phyloP scores from a whole-genome alignment of 1,139 yeast species.

The Nadsonia starkeyi-henricii region DNA sequence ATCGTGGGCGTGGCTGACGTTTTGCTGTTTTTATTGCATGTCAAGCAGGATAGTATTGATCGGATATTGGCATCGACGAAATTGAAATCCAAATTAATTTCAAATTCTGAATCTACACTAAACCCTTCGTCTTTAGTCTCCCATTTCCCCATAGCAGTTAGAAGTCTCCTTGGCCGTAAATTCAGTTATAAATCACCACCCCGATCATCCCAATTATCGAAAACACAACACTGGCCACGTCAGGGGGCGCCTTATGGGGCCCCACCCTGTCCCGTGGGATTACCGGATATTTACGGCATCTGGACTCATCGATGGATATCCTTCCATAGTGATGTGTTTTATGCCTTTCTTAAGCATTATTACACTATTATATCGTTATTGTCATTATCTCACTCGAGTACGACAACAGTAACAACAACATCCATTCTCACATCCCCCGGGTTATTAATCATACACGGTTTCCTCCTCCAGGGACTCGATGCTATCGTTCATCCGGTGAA shows the following conservation, averaged over 20 bases:
- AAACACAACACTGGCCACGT: background rate
- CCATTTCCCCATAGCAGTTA: too few relatives aligned
- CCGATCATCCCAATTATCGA: background rate
- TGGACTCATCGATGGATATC: conserved; percentile 60
- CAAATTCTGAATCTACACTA: too few relatives aligned
- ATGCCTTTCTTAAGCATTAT: conserved; percentile 65
- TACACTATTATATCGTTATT: conserved; percentile 20
- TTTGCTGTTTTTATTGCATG: conserved; percentile 45
- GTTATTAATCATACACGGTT: conserved; percentile 22
- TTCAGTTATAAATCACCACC: background rate
- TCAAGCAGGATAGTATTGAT: conserved; percentile 28
- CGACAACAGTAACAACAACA: conserved; percentile 8
- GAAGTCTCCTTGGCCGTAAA: conserved; percentile 3
- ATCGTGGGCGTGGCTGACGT: conserved; percentile 51
- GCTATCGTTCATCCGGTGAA: conserved; percentile 19
- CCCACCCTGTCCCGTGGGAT: conserved; percentile 7
- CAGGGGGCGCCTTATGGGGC: too few relatives aligned
- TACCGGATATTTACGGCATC: conserved; percentile 42
- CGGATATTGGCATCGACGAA: too few relatives aligned
- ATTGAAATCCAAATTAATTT: too few relatives aligned
- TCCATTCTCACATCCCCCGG: conserved; percentile 23
- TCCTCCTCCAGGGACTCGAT: conserved; percentile 21
- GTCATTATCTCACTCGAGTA: conserved; percentile 16
- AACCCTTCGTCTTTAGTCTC: too few relatives aligned
- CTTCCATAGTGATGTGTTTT: conserved; percentile 41